Conservation (phyloP, 371 early-diverging fungal genomes). For the Circinella umbellata region DNA sequence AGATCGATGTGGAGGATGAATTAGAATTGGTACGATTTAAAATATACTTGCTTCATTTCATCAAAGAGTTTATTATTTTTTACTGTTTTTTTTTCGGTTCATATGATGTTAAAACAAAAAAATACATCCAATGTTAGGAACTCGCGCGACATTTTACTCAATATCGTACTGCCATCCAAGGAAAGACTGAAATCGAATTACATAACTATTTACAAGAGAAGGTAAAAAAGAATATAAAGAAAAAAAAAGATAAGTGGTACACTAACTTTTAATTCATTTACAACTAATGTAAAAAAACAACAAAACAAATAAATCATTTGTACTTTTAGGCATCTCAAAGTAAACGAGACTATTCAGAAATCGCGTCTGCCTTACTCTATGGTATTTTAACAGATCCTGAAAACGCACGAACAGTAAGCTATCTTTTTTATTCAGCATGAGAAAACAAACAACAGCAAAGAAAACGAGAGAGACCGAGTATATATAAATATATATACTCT, state of each 20-base stretch:
- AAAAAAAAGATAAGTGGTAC: neutral
- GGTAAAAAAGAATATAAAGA: constrained; percentile 25
- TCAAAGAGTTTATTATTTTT: neutral
- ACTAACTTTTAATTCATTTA: neutral
- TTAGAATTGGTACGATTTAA: constrained; percentile 32
- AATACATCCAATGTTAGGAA: constrained; percentile 42
- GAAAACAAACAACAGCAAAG: neutral
- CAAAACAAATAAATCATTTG: no score
- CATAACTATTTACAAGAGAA: constrained; percentile 70
- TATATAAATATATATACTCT: no score
- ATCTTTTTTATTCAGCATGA: neutral
- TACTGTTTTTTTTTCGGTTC: neutral
- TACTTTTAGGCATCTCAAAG: constrained; percentile 52
- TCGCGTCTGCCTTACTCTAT: constrained; percentile 70
- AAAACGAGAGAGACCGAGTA: neutral
- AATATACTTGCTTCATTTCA: neutral
- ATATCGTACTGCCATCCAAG: constrained; percentile 45
- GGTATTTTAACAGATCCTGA: constrained; percentile 60
- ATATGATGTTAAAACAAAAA: neutral
- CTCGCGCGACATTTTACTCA: constrained; percentile 48
- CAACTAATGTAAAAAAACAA: neutral
- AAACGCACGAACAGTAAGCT: constrained; percentile 47
- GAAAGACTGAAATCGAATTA: constrained; percentile 65
- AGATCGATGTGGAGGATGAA: constrained; percentile 42
- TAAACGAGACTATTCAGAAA: constrained; percentile 59